Conservation (phyloP, 108 stramenopile genomes). For the Cyclotella kingstonii region DNA sequence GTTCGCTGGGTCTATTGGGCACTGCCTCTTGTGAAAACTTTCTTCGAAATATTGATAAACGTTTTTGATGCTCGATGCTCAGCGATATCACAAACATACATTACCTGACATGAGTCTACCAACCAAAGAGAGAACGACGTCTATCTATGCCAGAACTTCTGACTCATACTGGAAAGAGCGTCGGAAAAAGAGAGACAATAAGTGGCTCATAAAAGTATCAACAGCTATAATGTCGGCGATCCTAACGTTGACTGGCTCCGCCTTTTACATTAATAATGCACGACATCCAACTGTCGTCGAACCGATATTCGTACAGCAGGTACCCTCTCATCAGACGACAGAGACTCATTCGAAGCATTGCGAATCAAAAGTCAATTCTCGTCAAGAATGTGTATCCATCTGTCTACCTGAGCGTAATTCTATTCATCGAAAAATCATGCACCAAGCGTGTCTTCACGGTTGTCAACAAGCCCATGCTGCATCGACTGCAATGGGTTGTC, state of each 20-base stretch:
- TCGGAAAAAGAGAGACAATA: constrained; percentile 26
- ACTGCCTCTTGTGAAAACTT: too few species aligned
- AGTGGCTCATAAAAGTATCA: background rate
- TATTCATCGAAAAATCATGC: constrained; percentile 46
- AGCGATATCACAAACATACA: too few species aligned
- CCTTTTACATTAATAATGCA: constrained; percentile 4
- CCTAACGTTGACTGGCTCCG: constrained; percentile 4
- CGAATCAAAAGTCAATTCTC: constrained; percentile 37
- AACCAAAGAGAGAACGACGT: constrained; percentile 3
- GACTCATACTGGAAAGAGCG: constrained; percentile 34
- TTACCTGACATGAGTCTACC: background rate
- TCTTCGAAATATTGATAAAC: too few species aligned
- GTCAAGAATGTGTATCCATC: constrained; percentile 31
- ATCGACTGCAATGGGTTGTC: constrained; percentile 32
- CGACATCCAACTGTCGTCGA: background rate
- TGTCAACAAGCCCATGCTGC: constrained; percentile 40
- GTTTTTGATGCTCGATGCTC: too few species aligned
- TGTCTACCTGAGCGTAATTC: constrained; percentile 41
- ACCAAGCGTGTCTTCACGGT: constrained; percentile 38
- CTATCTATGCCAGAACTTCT: constrained; percentile 31
- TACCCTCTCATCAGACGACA: constrained; percentile 16
- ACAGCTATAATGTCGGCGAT: background rate
- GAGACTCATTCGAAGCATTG: constrained; percentile 31
- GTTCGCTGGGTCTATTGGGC: too few species aligned
- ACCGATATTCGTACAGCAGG: constrained; percentile 2